Conservation (phyloP, 805 yeast genomes). For the Candida nonsorbophila region DNA sequence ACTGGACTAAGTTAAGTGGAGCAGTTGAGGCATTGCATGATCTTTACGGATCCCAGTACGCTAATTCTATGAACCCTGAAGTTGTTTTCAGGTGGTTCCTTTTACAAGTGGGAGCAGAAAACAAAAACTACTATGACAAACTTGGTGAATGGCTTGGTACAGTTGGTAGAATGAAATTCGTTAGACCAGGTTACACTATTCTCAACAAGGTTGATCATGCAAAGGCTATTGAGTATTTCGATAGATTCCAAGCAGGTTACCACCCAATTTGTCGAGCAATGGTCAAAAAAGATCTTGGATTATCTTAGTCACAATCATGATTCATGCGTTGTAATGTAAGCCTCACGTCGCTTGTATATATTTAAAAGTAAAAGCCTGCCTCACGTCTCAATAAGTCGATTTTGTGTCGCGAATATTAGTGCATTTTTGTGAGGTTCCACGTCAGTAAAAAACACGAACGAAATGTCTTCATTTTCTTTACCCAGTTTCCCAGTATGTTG, state of each 20-base stretch:
- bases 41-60: slow-evolving; percentile 33
- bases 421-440: too few species aligned
- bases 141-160: slow-evolving; percentile 84
- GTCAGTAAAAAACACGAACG: slow-evolving; percentile 5
- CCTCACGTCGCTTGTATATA: too few species aligned
- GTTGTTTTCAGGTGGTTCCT: slow-evolving; percentile 74
- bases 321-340: too few species aligned
- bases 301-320: too few species aligned
- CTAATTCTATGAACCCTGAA: slow-evolving; percentile 67
- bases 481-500: slow-evolving; percentile 36
- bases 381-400: too few species aligned
- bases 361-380: too few species aligned
- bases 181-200: slow-evolving; percentile 75
- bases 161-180: slow-evolving; percentile 93
- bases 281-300: slow-evolving; percentile 77
- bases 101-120: slow-evolving; percentile 54
- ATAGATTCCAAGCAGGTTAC: slow-evolving; percentile 51
- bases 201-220: slow-evolving; percentile 59
- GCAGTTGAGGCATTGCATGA: slow-evolving; percentile 27
- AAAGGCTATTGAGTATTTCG: slow-evolving; percentile 63
- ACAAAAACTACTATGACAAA: slow-evolving; percentile 39
- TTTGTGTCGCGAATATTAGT: too few species aligned
- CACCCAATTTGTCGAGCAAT: slow-evolving; percentile 82
- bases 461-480: slow-evolving; percentile 30
- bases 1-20: slow-evolving; percentile 31